Evolutionary conservation across 345 rosid genomes (phyloP).

Genomic region (Melaleuca quinquenervia): DNA sequence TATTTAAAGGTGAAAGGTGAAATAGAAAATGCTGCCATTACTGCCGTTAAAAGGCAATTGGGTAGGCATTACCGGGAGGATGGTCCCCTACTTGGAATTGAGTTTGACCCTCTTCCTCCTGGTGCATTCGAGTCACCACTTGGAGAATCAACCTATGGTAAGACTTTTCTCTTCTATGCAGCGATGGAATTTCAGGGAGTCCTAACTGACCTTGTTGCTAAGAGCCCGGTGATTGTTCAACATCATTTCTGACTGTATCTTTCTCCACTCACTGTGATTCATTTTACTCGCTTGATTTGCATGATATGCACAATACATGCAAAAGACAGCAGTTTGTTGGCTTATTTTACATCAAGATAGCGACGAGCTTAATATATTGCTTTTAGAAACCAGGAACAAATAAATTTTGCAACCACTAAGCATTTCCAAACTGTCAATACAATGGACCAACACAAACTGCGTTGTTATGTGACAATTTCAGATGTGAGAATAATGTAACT

Average conservation of each 20-base stretch:
- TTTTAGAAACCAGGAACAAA: neutral
- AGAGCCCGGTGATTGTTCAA: neutral
- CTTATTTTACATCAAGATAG: neutral
- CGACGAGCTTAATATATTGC: neutral
- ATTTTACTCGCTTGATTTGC: neutral
- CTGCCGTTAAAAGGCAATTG: constrained; percentile 72
- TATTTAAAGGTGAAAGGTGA: constrained; percentile 76
- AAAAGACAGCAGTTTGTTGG: neutral
- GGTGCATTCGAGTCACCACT: constrained; percentile 68
- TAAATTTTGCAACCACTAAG: neutral
- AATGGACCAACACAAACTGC: neutral
- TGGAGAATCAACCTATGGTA: constrained; percentile 42
- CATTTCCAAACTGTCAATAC: neutral
- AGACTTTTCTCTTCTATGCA: constrained; percentile 6
- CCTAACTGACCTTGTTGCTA: neutral
- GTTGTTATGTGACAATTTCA: neutral
- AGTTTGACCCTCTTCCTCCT: constrained; percentile 78
- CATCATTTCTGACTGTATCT: neutral
- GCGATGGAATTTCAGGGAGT: neutral
- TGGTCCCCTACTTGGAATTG: constrained; percentile 73
- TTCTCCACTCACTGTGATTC: neutral
- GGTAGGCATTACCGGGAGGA: constrained; percentile 73
- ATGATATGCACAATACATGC: neutral
- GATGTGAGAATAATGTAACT: neutral
- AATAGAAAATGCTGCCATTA: constrained; percentile 61